Evolutionary conservation across 2,329 filamentous ascomycete genomes (phyloP).

Genomic region (Microcyclosporella mali): DNA sequence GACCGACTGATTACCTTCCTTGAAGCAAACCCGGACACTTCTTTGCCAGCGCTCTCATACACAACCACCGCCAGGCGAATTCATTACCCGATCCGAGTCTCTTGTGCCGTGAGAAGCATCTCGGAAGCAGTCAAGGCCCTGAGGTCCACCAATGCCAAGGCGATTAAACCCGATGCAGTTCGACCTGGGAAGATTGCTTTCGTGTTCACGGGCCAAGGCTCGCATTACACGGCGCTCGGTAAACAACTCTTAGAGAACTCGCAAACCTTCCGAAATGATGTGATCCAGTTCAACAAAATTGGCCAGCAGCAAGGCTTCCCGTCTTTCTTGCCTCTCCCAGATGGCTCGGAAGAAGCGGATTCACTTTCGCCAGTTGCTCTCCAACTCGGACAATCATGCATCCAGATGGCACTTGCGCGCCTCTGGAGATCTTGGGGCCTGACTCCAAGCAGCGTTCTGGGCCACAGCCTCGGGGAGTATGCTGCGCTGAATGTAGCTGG

Average conservation of each 20-base stretch:
- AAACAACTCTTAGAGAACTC: constrained; percentile 18
- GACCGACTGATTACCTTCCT: constrained; percentile 1
- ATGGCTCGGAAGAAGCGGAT: neutral
- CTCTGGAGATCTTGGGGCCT: constrained; percentile 27
- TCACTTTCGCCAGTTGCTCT: constrained; percentile 12
- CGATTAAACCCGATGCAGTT: constrained; percentile 12
- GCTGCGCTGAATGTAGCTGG: constrained; percentile 33
- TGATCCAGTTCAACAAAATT: constrained; percentile 18
- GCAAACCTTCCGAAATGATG: neutral
- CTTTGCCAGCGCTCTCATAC: constrained; percentile 12
- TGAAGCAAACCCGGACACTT: neutral
- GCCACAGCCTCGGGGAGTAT: constrained; percentile 37
- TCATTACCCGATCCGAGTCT: constrained; percentile 17
- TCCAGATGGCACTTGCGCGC: constrained; percentile 38
- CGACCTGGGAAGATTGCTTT: constrained; percentile 14
- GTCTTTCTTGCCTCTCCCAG: constrained; percentile 18
- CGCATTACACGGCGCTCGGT: constrained; percentile 15
- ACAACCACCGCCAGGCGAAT: constrained; percentile 23
- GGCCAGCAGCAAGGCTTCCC: constrained; percentile 27
- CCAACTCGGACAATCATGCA: constrained; percentile 37
- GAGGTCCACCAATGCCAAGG: constrained; percentile 24
- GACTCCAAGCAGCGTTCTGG: constrained; percentile 23
- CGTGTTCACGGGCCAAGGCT: constrained; percentile 18
- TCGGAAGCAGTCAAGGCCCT: constrained; percentile 11
- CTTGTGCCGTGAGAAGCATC: neutral